Percentiles rank a stretch among this genome's conserved stretches.
Conservation (phyloP, 257 asterid genomes). For the Solanum bukasovii region DNA sequence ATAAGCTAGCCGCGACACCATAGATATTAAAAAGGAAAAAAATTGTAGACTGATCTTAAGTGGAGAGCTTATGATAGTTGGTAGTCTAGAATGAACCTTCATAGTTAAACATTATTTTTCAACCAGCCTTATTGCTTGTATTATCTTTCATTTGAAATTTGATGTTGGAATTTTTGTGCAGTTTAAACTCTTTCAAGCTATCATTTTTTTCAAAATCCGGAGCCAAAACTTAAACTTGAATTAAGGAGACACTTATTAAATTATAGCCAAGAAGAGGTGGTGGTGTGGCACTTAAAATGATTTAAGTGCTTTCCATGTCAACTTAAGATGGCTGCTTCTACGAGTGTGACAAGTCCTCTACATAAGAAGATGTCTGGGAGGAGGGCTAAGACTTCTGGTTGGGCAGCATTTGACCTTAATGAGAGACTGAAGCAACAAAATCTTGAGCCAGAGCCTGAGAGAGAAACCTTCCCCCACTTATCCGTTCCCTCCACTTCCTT, state of each 20-base stretch:
- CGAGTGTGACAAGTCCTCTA: constrained; percentile 16
- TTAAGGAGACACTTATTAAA: neutral
- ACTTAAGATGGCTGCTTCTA: constrained; percentile 21
- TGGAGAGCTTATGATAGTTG: neutral
- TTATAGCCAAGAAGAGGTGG: neutral
- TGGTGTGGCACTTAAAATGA: neutral
- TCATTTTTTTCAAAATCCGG: neutral
- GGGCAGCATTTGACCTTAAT: constrained; percentile 75
- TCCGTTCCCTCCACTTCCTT: constrained; percentile 10
- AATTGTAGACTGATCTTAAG: neutral
- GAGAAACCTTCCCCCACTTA: constrained; percentile 54
- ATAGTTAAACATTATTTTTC: neutral
- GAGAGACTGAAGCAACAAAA: constrained; percentile 35
- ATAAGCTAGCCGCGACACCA: neutral
- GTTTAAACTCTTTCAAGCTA: neutral
- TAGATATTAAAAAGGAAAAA: neutral
- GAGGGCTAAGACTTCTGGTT: constrained; percentile 55
- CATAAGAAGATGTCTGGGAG: constrained; percentile 18
- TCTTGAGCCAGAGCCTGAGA: constrained; percentile 18
- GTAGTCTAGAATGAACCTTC: neutral
- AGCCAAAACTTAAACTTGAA: neutral
- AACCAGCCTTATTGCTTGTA: neutral
- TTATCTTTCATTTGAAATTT: neutral
- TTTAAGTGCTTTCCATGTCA: neutral
- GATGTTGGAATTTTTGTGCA: neutral